Conservation (phyloP, 2,329 filamentous ascomycete genomes). For the Oidium heveae region DNA sequence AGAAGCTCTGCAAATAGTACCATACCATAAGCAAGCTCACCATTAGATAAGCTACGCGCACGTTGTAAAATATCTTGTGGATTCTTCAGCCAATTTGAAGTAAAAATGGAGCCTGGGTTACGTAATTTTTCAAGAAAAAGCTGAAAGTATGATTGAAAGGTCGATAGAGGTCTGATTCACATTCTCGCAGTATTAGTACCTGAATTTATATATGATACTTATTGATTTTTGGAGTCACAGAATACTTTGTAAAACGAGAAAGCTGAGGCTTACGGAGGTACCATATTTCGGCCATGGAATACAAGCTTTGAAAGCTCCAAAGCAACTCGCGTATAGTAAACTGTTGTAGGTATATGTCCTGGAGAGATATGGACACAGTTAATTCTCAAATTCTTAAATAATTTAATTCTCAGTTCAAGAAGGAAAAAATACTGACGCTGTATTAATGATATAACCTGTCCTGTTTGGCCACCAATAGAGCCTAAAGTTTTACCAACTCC, state of each 20-base stretch:
- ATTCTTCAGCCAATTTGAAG: constrained; percentile 19
- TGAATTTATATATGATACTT: not conserved
- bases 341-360: constrained; percentile 65
- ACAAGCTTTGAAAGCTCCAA: constrained; percentile 74
- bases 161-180: constrained; percentile 38
- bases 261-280: constrained; percentile 52
- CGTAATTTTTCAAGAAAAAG: constrained; percentile 43
- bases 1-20: constrained; percentile 68
- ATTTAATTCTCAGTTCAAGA: not conserved
- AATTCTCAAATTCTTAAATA: not conserved
- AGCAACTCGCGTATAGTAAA: constrained; percentile 82
- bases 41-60: constrained; percentile 42
- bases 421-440: constrained; percentile 44
- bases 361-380: constrained; percentile 6
- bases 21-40: constrained; percentile 46
- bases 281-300: constrained; percentile 73
- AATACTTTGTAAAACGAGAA: not conserved
- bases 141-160: constrained; percentile 73
- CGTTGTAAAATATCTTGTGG: constrained; percentile 28
- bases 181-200: no score
- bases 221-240: not conserved
- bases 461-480: constrained; percentile 63
- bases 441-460: constrained; percentile 50
- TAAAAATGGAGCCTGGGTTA: constrained; percentile 37
- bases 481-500: constrained; percentile 39